Evolutionary conservation across 2,329 filamentous ascomycete genomes (phyloP), one percentile per base, ranked within the genome.

Genomic region (Alternaria sp.): DNA sequence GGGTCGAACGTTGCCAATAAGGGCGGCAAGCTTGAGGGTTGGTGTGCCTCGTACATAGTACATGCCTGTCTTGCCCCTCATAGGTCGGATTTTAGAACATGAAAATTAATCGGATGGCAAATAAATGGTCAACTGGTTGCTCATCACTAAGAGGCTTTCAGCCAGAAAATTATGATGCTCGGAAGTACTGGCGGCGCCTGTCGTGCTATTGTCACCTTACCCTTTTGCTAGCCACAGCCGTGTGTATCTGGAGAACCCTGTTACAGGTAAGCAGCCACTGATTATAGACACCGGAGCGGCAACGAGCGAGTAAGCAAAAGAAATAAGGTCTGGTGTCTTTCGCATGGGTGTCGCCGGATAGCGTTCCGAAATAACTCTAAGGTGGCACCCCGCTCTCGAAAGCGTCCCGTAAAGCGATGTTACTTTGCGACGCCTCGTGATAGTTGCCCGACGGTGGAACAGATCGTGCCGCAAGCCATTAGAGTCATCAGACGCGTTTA

Each of bases 211-310:
- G 57, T 65, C 52, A 66, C 69, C 55, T 60, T 67, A 60, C 67
- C 66, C 44, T 63, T 66, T 70, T 58, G 64, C 61, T 66, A 59
- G 72, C 71, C 70, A 73, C 69, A 74, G 46, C 73, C 70, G 72
- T 69, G 66, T 66, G 63, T 57, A 69, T 75, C 69, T 73, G 70
- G 73, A 74, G 72, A 74, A 73, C 68, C 72, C 61, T 73, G 70
- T 54, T n/a, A 64, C 48, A 63, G 60, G 60, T 65, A 36, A 63
- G 57, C 58, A 55, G 36, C 50, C 43, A 45, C 48, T 32, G 48
- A 46, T 46, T 43, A 40, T 51, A 59, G 54, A 46, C 25, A 48
- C 25, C 58, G 60, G 62, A 34, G 52, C 64, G 60, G 64, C 64
- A 65, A 45, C 59, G 50, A 63, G 44, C 68, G 58, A 69, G 67